Percentiles rank a stretch among this genome's conserved stretches.
Evolutionary conservation across 495 filamentous ascomycete species (phyloP).

Genomic region (Penicillium tannophilum): DNA sequence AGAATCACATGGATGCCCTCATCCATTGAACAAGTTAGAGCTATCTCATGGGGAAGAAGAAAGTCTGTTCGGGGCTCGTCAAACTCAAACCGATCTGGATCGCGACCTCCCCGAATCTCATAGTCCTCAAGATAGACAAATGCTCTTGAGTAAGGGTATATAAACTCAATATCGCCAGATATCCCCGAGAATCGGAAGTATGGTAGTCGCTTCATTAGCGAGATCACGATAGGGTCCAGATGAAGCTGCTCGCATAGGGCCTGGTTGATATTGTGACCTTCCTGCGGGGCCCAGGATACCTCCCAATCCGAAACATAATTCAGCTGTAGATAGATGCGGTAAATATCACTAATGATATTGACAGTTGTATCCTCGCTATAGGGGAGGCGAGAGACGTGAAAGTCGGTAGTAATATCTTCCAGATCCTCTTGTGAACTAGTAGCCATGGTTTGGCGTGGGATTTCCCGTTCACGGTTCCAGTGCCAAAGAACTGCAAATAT

Average conservation of each 20-base stretch:
- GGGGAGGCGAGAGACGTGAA: constrained; percentile 2
- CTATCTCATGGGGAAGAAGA: constrained; percentile 3
- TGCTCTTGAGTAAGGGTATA: neutral
- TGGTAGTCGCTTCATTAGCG: constrained; percentile 7
- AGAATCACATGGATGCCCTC: neutral
- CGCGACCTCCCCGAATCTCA: neutral
- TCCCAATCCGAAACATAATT: constrained; percentile 2
- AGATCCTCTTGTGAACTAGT: neutral
- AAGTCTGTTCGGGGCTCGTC: constrained; percentile 1
- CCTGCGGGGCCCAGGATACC: neutral
- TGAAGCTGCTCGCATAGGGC: constrained; percentile 2
- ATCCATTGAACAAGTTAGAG: constrained; percentile 4
- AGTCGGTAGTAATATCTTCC: neutral
- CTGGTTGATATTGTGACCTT: neutral
- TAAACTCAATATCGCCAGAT: neutral
- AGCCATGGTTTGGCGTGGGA: neutral
- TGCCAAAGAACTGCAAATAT: neutral
- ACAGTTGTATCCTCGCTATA: neutral
- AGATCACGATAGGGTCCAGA: neutral
- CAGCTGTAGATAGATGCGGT: neutral
- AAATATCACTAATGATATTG: constrained; percentile 2
- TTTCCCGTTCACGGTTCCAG: neutral
- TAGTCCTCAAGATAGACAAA: neutral
- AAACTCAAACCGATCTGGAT: neutral
- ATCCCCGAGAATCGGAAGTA: neutral